These are phyloP conservation scores for Epithemia pelagica DNA, from an alignment of 108 stramenopile genomes.

Conservation along the genomic window DNA sequence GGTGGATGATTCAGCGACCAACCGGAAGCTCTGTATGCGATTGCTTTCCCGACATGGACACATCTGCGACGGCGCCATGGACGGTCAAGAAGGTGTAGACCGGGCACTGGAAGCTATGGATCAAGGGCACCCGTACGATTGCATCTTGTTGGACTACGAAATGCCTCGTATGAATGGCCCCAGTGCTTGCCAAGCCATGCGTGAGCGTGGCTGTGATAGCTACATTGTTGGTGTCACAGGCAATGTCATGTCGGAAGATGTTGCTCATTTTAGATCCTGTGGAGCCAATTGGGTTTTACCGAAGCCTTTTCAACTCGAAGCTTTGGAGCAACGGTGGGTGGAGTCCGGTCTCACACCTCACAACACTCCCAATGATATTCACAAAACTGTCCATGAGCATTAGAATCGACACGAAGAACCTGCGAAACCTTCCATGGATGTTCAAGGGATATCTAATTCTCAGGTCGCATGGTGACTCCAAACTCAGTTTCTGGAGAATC, in stretches of 20 bases:
- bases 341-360: slow-evolving; percentile 12
- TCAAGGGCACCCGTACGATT: slow-evolving; percentile 13
- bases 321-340: slow-evolving; percentile 18
- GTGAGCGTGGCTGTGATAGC: slow-evolving; percentile 25
- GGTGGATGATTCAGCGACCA: slow-evolving; percentile 21
- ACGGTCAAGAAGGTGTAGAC: slow-evolving; percentile 22
- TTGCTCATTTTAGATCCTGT: slow-evolving; percentile 13
- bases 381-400: too few relatives aligned
- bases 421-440: too few relatives aligned
- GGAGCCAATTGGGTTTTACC: slow-evolving; percentile 27
- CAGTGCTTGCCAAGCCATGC: slow-evolving; percentile 19
- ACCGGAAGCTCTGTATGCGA: slow-evolving; percentile 26
- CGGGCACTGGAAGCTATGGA: slow-evolving; percentile 16
- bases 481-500: too few relatives aligned
- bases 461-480: too few relatives aligned
- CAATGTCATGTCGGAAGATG: slow-evolving; percentile 29
- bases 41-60: slow-evolving; percentile 18
- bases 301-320: slow-evolving; percentile 21
- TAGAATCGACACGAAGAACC: too few relatives aligned
- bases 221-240: slow-evolving; percentile 35
- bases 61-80: slow-evolving; percentile 15
- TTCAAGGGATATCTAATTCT: too few relatives aligned
- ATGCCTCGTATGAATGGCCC: slow-evolving; percentile 35
- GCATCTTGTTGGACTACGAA: slow-evolving; percentile 30
- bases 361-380: too few relatives aligned